phyloP scores from a whole-genome alignment of 306 rosid genomes.

The Fragaria vesca region DNA sequence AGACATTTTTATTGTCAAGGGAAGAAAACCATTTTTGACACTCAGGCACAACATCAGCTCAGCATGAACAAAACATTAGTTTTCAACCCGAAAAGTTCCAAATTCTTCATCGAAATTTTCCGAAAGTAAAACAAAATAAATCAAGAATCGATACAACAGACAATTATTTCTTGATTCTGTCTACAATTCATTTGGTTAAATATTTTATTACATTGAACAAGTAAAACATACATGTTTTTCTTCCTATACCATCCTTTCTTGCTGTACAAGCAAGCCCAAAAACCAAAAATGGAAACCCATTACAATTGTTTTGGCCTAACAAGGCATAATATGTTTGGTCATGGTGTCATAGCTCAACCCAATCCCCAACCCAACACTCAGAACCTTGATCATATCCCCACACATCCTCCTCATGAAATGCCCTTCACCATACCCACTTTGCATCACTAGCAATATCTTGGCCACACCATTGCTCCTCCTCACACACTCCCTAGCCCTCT shows the following conservation, averaged over 20 bases:
- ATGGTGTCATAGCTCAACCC: slow-evolving; percentile 39
- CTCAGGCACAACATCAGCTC: neutral
- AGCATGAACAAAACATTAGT: too few relatives aligned
- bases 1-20: neutral
- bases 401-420: slow-evolving; percentile 51
- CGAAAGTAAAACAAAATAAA: neutral
- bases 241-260: neutral
- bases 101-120: neutral
- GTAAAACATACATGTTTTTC: neutral
- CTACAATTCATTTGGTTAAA: neutral
- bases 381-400: slow-evolving; percentile 45
- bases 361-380: slow-evolving; percentile 30
- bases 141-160: neutral
- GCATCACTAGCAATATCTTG: slow-evolving; percentile 48
- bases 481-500: slow-evolving; percentile 41
- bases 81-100: neutral
- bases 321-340: slow-evolving; percentile 50
- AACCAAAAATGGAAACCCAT: neutral
- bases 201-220: too few relatives aligned
- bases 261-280: neutral
- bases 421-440: slow-evolving; percentile 45
- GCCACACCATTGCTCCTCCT: slow-evolving; percentile 44
- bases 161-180: neutral
- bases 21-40: neutral
- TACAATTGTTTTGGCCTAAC: slow-evolving; percentile 11